These are phyloP conservation scores for Tricharina praecox DNA, from an alignment of 495 filamentous ascomycete species.

Conservation along the genomic window DNA sequence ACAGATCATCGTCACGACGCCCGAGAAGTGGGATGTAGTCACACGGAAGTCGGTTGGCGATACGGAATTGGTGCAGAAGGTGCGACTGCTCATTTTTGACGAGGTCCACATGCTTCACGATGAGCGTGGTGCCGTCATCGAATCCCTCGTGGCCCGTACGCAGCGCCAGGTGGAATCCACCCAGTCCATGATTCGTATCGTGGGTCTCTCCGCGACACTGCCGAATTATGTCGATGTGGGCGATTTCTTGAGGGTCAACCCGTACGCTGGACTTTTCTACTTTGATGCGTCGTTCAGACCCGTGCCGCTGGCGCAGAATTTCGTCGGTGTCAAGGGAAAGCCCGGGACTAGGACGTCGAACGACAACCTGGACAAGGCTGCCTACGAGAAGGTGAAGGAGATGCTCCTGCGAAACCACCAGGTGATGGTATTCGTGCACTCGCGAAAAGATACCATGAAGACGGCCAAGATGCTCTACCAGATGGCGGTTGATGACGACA, in stretches of 20 bases:
- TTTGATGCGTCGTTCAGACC: slow-evolving; percentile 93
- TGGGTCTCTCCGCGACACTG: slow-evolving; percentile 85
- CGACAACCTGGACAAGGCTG: slow-evolving; percentile 70
- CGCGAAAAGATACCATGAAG: slow-evolving; percentile 77
- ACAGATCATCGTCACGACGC: slow-evolving; percentile 96
- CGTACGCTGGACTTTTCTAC: slow-evolving; percentile 83
- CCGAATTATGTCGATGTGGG: slow-evolving; percentile 95
- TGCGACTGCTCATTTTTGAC: slow-evolving; percentile 89
- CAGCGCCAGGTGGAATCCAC: slow-evolving; percentile 95
- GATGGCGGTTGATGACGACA: slow-evolving; percentile 64
- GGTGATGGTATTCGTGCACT: slow-evolving; percentile 98
- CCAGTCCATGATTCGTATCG: slow-evolving; percentile 86
- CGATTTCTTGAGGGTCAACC: slow-evolving; percentile 91
- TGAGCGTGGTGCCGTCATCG: slow-evolving; percentile 85
- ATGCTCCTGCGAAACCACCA: slow-evolving; percentile 83
- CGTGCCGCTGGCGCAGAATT: slow-evolving; percentile 93
- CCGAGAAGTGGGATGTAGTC: slow-evolving; percentile 98
- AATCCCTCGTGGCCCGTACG: slow-evolving; percentile 85
- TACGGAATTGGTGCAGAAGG: slow-evolving; percentile 94
- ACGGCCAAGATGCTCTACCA: slow-evolving; percentile 75
- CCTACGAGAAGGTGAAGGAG: slow-evolving; percentile 86
- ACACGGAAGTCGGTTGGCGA: slow-evolving; percentile 94
- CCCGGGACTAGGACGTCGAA: slow-evolving; percentile 55
- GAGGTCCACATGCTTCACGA: slow-evolving; percentile 99
- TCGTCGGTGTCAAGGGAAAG: slow-evolving; percentile 90